phyloP scores from a whole-genome alignment of 495 filamentous ascomycete genomes.

The Podospora bellae-mahoneyi region DNA sequence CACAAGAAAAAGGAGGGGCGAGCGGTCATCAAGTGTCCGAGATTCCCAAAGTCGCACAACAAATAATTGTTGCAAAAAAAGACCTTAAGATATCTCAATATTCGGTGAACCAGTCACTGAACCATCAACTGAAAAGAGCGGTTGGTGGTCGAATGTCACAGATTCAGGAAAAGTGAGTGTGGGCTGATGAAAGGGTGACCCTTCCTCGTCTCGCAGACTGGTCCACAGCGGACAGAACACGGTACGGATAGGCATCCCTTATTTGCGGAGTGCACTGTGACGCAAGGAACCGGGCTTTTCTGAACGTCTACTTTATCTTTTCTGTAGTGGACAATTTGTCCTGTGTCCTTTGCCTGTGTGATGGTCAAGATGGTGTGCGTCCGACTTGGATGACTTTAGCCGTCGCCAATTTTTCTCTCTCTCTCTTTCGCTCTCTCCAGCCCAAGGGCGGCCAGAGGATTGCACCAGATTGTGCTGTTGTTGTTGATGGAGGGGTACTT shows the following conservation, averaged over 20 bases:
- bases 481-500: neutral
- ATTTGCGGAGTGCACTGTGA: neutral
- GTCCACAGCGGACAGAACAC: neutral
- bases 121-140: neutral
- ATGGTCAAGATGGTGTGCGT: neutral
- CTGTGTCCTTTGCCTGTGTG: too few species aligned
- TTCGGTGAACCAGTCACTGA: neutral
- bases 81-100: neutral
- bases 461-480: neutral
- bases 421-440: neutral
- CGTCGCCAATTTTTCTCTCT: neutral
- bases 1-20: neutral
- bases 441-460: neutral
- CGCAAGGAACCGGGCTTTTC: neutral
- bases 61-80: neutral
- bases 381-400: neutral
- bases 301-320: neutral
- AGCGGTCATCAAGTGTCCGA: neutral
- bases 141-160: neutral
- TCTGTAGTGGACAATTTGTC: too few species aligned
- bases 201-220: neutral
- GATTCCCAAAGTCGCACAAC: neutral
- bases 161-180: neutral
- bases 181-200: neutral
- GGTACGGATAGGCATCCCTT: neutral